A percentile compares a stretch with the other conserved stretches of the same genome.
Evolutionary conservation across 2,329 filamentous ascomycete genomes (phyloP).

Genomic region (Endothia cerciana): DNA sequence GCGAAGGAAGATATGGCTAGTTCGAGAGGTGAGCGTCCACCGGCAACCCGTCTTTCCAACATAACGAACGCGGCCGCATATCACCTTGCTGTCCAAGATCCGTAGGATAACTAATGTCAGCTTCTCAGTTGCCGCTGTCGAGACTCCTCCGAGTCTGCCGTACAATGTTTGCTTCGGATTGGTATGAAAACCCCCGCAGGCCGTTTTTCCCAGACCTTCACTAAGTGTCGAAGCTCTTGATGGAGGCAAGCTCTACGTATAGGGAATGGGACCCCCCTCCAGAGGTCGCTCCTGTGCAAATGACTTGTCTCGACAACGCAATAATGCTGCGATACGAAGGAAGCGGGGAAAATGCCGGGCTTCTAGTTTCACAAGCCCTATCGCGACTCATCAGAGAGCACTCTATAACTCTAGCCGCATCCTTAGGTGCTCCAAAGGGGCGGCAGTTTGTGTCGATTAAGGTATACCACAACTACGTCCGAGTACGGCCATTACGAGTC

Average conservation of each 20-base stretch:
- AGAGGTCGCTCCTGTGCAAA: conserved; percentile 1
- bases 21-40: neutral
- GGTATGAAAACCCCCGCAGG: conserved; percentile 13
- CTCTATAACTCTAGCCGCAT: conserved; percentile 12
- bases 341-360: conserved; percentile 8
- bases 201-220: neutral
- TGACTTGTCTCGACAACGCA: conserved; percentile 10
- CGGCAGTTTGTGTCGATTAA: neutral
- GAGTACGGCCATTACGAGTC: conserved; percentile 13
- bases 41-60: neutral
- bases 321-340: conserved; percentile 13
- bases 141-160: conserved; percentile 9
- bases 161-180: conserved; percentile 24
- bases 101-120: neutral
- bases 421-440: neutral
- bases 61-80: neutral
- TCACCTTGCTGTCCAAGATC: neutral
- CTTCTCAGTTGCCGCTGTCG: neutral
- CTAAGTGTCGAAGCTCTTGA: conserved; percentile 15
- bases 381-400: conserved; percentile 8
- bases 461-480: neutral
- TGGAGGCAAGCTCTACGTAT: conserved; percentile 8
- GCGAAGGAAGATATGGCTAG: neutral
- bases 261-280: neutral
- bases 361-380: conserved; percentile 1